Base-by-base conservation (phyloP, 1,284 basidiomycete genomes). In the Coniferiporia weirii region DNA sequence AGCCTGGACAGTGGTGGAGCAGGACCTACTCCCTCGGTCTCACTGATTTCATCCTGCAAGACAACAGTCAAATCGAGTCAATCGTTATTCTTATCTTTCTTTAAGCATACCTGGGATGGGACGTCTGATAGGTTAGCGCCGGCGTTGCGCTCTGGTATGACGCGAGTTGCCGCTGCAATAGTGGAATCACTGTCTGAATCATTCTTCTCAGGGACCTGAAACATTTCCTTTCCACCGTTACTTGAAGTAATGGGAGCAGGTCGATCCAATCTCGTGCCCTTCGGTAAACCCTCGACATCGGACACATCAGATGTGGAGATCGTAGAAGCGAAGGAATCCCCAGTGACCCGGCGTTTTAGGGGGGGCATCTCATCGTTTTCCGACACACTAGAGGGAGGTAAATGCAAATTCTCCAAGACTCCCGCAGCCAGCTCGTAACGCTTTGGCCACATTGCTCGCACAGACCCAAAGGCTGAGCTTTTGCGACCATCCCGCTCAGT, bases 181-280 rank as follows among this genome's bases (percentile, higher is more conserved):
- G 93, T 96, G 9, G 92, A 95, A 68, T 96, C 93, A 68, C 89
- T 94, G 48, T 93, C 93, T 3, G 79, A 76, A 63, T 85, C 86
- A 6, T 81, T 79, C 62, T 74, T 75, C 8, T 67, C 68, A 44
- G 59, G 45, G n/a, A 62, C 46, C 46, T 64, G 22, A 13, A 1
- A 19, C 6, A 60, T 60, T 38, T 72, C 49, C 22, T 52, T 48
- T 19, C 60, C 64, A 44, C 8, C 27, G 5, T 59, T 53, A 4
- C 43, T 55, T 10, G 60, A n/a, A 32, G 36, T 40, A 32, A 17
- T 38, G n/a, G 15, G 45, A 4, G 63, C 59, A 51, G 56, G 50
- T n/a, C 15, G 38, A 22, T 35, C 35, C 15, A 22, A 40, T 38
- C 32, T 44, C 36, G 27, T 13, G 13, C 43, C 15, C 19, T 49